phyloP scores from a whole-genome alignment of 129 eudicot species.

The Arctium lappa region DNA sequence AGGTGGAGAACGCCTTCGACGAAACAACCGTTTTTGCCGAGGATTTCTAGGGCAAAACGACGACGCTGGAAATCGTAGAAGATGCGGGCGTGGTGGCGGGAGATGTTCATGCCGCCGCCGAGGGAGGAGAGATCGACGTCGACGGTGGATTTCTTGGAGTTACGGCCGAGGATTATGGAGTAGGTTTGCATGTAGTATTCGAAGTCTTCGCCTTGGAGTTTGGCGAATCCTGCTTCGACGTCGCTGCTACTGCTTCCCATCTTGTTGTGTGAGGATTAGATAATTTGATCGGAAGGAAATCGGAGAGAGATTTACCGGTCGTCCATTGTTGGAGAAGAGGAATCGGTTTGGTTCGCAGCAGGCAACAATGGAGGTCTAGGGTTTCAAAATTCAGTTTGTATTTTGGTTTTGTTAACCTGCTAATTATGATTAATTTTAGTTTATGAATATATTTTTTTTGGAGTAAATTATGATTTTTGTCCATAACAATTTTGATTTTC shows the following conservation, averaged over 20 bases:
- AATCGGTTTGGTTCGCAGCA: background rate
- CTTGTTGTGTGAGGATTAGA: background rate
- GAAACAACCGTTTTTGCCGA: slow-evolving; percentile 89
- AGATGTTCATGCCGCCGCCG: slow-evolving; percentile 99
- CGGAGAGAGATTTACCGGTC: background rate
- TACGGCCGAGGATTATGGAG: slow-evolving; percentile 91
- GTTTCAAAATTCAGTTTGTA: background rate
- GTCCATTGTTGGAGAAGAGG: slow-evolving; percentile 1
- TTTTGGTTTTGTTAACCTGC: background rate
- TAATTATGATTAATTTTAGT: background rate
- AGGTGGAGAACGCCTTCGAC: slow-evolving; percentile 96
- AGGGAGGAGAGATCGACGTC: slow-evolving; percentile 93
- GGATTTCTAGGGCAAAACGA: slow-evolving; percentile 93
- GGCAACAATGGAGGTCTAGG: background rate
- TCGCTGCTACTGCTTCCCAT: slow-evolving; percentile 63
- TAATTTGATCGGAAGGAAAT: background rate
- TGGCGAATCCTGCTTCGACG: slow-evolving; percentile 93
- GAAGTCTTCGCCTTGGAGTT: slow-evolving; percentile 92
- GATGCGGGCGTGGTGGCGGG: slow-evolving; percentile 99
- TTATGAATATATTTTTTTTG: too few species aligned
- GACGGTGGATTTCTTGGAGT: slow-evolving; percentile 85
- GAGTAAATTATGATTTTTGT: too few species aligned
- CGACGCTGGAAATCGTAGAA: slow-evolving; percentile 98
- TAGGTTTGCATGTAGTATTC: slow-evolving; percentile 98
- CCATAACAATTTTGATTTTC: too few species aligned